Evolutionary conservation across 2,329 filamentous ascomycete species (phyloP), one percentile per base, ranked within the genome.

Genomic region (Calonectria pauciramosa): DNA sequence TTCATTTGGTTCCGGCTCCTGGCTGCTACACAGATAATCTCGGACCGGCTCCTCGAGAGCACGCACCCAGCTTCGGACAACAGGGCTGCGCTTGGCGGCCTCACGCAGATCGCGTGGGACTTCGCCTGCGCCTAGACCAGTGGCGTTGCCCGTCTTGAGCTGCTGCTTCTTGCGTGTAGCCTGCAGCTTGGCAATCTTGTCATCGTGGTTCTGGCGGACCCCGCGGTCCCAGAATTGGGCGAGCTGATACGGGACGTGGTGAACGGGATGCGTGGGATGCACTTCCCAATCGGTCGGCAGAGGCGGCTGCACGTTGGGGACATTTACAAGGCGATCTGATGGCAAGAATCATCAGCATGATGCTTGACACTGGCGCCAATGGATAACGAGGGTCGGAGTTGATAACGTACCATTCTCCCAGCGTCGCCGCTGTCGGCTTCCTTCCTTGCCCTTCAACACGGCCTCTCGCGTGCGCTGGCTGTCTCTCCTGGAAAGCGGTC

Each of bases 401-500:
- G 47, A 63, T 38, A 54, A 30, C 75, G 69, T 90, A 97, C 95
- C 95, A 85, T 99, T 99, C 88, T 99, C 97, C 96, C 96, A 99
- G 71, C 96, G 91, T 80, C 96, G 93, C 65, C 96, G 90, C 81
- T 96, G 93, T 44, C 96, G 91, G 80, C 92, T 96, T 41, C 96
- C 96, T 85, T 98, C 96, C 79, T 97, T 98, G 71, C 96, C 96
- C 87, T 96, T 97, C 38, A 97, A 88, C 68, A 98, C 83, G 3
- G 93, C 91, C 78, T 98, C 95, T 23, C 96, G 92, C 67, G 91
- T 86, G 70, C 86, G 86, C 84, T 89, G 84, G 78, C 89, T 91
- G 76, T 92, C 94, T 83, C 89, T 84, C 38, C 86, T 84, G 23
- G 89, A 89, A 0, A 82, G 87, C 69, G 86, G 90, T 70, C 86